Conservation (phyloP, 257 asterid species). For the Pogostemon cablin region DNA sequence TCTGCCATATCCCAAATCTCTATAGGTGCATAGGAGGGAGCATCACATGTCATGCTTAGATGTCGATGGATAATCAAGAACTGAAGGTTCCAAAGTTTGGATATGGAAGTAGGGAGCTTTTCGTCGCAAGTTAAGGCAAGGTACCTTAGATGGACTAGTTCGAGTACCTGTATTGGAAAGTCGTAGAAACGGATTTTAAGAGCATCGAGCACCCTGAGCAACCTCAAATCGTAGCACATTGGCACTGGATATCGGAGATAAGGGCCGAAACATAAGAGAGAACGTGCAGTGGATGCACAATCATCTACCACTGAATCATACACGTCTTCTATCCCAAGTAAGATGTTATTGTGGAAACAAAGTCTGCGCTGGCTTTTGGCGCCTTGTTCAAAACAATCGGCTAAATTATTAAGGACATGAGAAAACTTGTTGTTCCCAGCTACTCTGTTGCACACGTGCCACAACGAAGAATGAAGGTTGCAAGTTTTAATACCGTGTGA, state of each 20-base stretch:
- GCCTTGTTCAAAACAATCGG: constrained; percentile 14
- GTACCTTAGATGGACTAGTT: constrained; percentile 7
- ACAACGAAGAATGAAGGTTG: constrained; percentile 21
- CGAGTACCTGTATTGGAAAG: constrained; percentile 23
- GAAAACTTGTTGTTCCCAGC: constrained; percentile 9
- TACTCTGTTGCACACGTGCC: constrained; percentile 16
- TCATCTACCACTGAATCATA: neutral
- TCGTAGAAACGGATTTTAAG: constrained; percentile 28
- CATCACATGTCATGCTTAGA: neutral
- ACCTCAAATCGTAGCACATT: constrained; percentile 11
- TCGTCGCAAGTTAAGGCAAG: constrained; percentile 19
- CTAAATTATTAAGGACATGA: neutral
- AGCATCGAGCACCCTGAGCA: constrained; percentile 23
- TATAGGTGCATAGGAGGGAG: neutral
- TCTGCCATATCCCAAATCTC: constrained; percentile 31
- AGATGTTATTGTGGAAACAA: constrained; percentile 22
- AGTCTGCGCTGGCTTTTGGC: constrained; percentile 11
- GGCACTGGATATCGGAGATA: constrained; percentile 17
- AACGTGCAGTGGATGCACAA: constrained; percentile 19
- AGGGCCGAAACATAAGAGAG: constrained; percentile 18
- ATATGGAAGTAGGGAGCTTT: constrained; percentile 7
- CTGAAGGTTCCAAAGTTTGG: constrained; percentile 25
- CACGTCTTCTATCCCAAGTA: constrained; percentile 21
- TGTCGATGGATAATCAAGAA: constrained; percentile 21
- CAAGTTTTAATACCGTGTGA: constrained; percentile 19